Percentiles rank a stretch among this genome's conserved stretches.
These are phyloP conservation scores for Perilla frutescens DNA, from an alignment of 257 asterid species.

Conservation along the genomic window DNA sequence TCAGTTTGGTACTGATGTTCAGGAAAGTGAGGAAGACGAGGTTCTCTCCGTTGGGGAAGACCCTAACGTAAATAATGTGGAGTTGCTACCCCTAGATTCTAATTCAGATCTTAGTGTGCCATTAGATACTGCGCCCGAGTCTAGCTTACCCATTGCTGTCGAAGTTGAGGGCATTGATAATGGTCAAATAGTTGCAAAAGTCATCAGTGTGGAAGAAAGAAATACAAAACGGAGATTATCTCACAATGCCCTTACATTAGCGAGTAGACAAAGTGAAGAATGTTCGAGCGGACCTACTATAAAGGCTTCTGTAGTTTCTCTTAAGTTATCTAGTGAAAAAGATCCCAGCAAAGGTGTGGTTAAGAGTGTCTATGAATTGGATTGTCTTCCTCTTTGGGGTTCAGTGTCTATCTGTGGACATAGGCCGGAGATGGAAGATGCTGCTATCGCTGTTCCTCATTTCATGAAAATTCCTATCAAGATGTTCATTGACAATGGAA, in stretches of 20 bases:
- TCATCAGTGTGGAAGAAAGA: conserved; percentile 70
- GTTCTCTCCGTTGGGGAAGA: conserved; percentile 49
- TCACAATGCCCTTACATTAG: conserved; percentile 33
- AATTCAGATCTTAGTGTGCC: conserved; percentile 54
- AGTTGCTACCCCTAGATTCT: conserved; percentile 55
- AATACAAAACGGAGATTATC: conserved; percentile 40
- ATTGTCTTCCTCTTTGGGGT: conserved; percentile 92
- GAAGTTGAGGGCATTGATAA: conserved; percentile 68
- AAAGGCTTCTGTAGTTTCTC: conserved; percentile 65
- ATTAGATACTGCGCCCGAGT: conserved; percentile 41
- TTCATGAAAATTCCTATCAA: conserved; percentile 78
- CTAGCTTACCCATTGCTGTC: conserved; percentile 75
- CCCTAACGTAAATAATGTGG: conserved; percentile 39
- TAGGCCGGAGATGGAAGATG: conserved; percentile 95
- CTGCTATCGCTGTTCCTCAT: conserved; percentile 60
- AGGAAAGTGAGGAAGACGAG: conserved; percentile 61
- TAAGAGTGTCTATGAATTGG: conserved; percentile 79
- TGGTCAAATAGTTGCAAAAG: conserved; percentile 80
- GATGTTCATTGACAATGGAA: conserved; percentile 58
- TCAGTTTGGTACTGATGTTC: conserved; percentile 30
- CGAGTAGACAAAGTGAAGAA: conserved; percentile 43
- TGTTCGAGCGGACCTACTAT: conserved; percentile 50
- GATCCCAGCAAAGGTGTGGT: conserved; percentile 52
- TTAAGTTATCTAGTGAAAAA: conserved; percentile 57
- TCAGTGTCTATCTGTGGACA: conserved; percentile 69